Evolutionary conservation across 1,139 yeast genomes (phyloP), one percentile per base, ranked within the genome.

Genomic region (Magnusiomyces suaveolens): DNA sequence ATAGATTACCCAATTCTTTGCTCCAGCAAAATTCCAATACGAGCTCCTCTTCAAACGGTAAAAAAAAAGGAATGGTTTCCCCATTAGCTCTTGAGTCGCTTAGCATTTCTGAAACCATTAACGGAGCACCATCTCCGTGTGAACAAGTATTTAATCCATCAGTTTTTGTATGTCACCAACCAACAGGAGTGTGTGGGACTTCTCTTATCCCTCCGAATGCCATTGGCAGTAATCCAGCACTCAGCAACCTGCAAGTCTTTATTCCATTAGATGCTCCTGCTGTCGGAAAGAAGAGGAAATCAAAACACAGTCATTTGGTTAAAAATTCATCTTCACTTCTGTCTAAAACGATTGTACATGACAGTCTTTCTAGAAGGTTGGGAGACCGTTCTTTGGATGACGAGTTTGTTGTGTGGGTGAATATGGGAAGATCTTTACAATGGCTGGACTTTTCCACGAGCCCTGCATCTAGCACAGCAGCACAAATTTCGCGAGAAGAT

Each of bases 321-420:
- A 72, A 70, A 57, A 71, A 70, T 63, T 71, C 69, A 52, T 68
- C 73, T 16, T 66, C 75, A 23, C 72, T 70, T 54, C 65, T 73
- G 14, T 67, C 73, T 12, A 64, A 74, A 36, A 65, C 73, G 6
- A 64, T 72, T 39, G 65, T 69, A n/a, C 70, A 68, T 52, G 75
- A 72, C 47, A 60, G 62, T 32, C 62, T 68, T 50, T 58, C 64
- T 16, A 65, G 64, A 53, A 67, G 73, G 32, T 56, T 72, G 26
- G 60, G 63, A n/a, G 66, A 63, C 26, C 63, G 64, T n/a, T 64
- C 63, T 38, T 58, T 69, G 25, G 59, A 57, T 10, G 54, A 56
- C 23, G 69, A 67, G 44, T 64, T 61, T 49, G 60, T 64, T 23
- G 20, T 55, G 10, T 67, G 72, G 64, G 69, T 66, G 43, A 72